Evolutionary conservation across 345 rosid genomes (phyloP).

Genomic region (Syzygium aqueum): DNA sequence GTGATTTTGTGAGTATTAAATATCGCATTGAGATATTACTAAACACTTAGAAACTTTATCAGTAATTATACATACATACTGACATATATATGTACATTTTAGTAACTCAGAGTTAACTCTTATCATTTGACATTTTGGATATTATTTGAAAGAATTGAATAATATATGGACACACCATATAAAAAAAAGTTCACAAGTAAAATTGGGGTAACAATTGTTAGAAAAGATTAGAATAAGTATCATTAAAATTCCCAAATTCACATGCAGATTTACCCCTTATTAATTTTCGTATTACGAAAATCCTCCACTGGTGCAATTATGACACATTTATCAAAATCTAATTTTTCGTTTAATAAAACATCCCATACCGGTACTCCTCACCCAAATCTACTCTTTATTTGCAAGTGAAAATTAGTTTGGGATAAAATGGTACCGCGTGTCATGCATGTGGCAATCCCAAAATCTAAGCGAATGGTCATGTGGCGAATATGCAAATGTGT

Average conservation of each 20-base stretch:
- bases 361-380: background rate
- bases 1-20: background rate
- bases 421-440: rapidly evolving
- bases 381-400: background rate
- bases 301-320: rapidly evolving
- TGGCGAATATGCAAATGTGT: rapidly evolving
- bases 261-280: too few relatives aligned
- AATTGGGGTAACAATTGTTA: background rate
- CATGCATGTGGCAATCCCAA: background rate
- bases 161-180: background rate
- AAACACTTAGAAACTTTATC: background rate
- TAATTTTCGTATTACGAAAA: too few relatives aligned
- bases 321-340: background rate
- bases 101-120: background rate
- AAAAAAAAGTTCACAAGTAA: background rate
- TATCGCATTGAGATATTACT: background rate
- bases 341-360: background rate
- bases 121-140: background rate
- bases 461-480: background rate
- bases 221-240: background rate
- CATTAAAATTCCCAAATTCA: background rate
- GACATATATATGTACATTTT: background rate
- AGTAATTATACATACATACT: background rate
- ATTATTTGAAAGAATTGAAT: background rate
- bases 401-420: background rate